Percentiles rank a stretch among this genome's conserved stretches.
phyloP scores from a whole-genome alignment of 208 protist species.

The Trypanosoma boissoni region DNA sequence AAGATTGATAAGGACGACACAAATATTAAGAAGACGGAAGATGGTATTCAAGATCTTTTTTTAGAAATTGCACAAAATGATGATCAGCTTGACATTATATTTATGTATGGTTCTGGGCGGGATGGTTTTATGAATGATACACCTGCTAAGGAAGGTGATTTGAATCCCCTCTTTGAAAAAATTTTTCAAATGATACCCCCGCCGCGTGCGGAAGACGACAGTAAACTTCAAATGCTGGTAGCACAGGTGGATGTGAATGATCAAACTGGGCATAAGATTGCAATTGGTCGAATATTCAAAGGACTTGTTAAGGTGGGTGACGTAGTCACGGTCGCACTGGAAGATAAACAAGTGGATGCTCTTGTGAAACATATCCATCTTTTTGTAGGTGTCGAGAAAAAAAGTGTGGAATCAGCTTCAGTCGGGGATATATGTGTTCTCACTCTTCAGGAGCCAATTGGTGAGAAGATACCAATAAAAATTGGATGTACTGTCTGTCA shows the following conservation, averaged over 20 bases:
- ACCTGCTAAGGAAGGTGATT: slow-evolving; percentile 64
- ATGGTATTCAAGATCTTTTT: slow-evolving; percentile 96
- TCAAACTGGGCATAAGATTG: slow-evolving; percentile 71
- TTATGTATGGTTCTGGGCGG: slow-evolving; percentile 93
- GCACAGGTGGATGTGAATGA: slow-evolving; percentile 92
- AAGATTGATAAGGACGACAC: slow-evolving; percentile 96
- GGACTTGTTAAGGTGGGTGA: slow-evolving; percentile 87
- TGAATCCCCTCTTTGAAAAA: slow-evolving; percentile 93
- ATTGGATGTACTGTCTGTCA: slow-evolving; percentile 85
- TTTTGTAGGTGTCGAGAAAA: slow-evolving; percentile 82
- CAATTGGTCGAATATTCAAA: slow-evolving; percentile 92
- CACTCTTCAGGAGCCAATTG: slow-evolving; percentile 79
- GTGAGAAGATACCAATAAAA: slow-evolving; percentile 83
- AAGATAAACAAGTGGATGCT: slow-evolving; percentile 82
- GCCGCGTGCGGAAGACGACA: slow-evolving; percentile 40
- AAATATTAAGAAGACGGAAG: slow-evolving; percentile 89
- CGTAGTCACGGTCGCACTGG: slow-evolving; percentile 78
- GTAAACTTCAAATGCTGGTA: slow-evolving; percentile 93
- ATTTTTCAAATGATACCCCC: slow-evolving; percentile 89
- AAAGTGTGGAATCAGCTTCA: slow-evolving; percentile 49
- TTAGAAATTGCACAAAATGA: slow-evolving; percentile 92
- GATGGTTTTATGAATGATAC: slow-evolving; percentile 90
- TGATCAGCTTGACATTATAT: slow-evolving; percentile 94
- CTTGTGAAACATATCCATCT: slow-evolving; percentile 85
- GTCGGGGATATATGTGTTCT: slow-evolving; percentile 88